Conservation (phyloP, 2,329 filamentous ascomycete species). For the Aspergillus spinulosporus region DNA sequence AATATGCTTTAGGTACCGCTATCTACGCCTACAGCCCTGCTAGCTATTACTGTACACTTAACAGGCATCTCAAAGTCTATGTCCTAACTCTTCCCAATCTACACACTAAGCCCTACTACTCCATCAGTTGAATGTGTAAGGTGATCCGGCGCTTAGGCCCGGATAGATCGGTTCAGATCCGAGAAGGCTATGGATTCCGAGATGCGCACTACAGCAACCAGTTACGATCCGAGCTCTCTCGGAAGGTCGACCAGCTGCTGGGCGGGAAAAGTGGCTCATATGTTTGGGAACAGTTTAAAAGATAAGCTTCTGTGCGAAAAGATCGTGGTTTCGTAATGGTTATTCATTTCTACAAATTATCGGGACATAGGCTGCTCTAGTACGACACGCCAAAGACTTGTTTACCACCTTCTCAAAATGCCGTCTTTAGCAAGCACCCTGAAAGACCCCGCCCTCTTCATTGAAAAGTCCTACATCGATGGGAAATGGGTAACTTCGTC, state of each 20-base stretch:
- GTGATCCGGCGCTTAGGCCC: too few species aligned
- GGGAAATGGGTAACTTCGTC: slow-evolving; percentile 6
- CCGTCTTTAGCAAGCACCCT: background rate
- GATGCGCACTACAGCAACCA: background rate
- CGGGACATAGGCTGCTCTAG: background rate
- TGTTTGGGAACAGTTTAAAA: background rate
- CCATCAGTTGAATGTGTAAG: too few species aligned
- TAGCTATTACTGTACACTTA: too few species aligned
- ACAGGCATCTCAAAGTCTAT: too few species aligned
- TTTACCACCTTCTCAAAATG: background rate
- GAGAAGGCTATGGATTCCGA: background rate
- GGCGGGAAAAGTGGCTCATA: background rate
- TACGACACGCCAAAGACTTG: background rate
- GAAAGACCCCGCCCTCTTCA: slow-evolving; percentile 2
- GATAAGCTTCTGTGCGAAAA: background rate
- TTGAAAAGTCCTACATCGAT: slow-evolving; percentile 7
- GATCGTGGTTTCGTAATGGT: too few species aligned
- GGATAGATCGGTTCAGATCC: background rate
- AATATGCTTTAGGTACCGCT: too few species aligned
- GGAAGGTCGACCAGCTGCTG: background rate
- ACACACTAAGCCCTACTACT: too few species aligned
- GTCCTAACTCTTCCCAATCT: too few species aligned
- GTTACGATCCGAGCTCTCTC: background rate
- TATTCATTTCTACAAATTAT: background rate
- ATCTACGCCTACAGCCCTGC: too few species aligned